Evolutionary conservation across 1,139 yeast species (phyloP).

Genomic region (Saccharomyces hybrid): DNA sequence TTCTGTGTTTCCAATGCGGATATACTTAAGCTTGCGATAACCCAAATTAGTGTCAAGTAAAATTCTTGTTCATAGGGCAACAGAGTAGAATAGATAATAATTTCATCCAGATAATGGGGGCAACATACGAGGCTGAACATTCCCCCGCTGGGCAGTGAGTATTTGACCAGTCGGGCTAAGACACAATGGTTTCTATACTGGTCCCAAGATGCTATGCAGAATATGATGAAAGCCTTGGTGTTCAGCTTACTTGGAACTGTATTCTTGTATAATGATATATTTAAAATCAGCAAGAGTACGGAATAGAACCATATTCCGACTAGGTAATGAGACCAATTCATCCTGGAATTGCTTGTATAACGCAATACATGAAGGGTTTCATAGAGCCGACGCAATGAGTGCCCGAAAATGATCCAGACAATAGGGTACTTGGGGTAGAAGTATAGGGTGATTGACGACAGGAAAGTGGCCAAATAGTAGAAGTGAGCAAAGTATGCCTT

Average conservation of each 20-base stretch:
- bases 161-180: slow-evolving; percentile 56
- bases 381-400: slow-evolving; percentile 53
- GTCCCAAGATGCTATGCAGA: slow-evolving; percentile 41
- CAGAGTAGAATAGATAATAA: slow-evolving; percentile 49
- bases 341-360: slow-evolving; percentile 44
- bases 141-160: slow-evolving; percentile 52
- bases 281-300: slow-evolving; percentile 33
- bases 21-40: slow-evolving; percentile 48
- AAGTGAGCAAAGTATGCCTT: slow-evolving; percentile 38
- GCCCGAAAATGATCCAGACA: slow-evolving; percentile 39
- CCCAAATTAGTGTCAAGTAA: slow-evolving; percentile 44
- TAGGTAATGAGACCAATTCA: slow-evolving; percentile 69
- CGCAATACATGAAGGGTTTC: slow-evolving; percentile 53
- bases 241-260: slow-evolving; percentile 18
- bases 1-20: slow-evolving; percentile 54
- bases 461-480: slow-evolving; percentile 19
- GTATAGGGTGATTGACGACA: slow-evolving; percentile 13
- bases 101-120: slow-evolving; percentile 79
- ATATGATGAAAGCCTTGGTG: slow-evolving; percentile 26
- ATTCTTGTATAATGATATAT: slow-evolving; percentile 17
- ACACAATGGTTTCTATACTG: slow-evolving; percentile 56
- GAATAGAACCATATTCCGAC: slow-evolving; percentile 67
- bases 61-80: slow-evolving; percentile 22
- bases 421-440: slow-evolving; percentile 20
- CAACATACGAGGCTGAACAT: slow-evolving; percentile 50